A percentile compares a stretch with the other conserved stretches of the same genome.
Conservation (phyloP, 2,329 filamentous ascomycete genomes). For the Colletotrichum orbiculare region DNA sequence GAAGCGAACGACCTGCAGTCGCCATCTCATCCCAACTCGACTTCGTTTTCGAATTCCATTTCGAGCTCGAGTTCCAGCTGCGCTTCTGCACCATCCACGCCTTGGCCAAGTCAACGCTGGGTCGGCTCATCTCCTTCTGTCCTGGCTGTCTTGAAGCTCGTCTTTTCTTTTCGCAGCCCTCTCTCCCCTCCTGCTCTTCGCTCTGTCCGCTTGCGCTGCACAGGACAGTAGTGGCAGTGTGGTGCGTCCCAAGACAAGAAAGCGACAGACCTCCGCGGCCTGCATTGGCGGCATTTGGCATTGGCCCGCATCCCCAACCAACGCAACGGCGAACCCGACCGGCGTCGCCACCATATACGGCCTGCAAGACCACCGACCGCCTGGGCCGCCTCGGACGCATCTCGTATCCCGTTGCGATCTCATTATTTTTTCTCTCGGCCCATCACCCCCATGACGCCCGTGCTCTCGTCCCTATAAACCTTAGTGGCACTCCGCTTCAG, state of each 20-base stretch:
- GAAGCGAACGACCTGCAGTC: constrained; percentile 14
- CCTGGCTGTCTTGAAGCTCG: constrained; percentile 17
- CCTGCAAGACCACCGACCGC: constrained; percentile 21
- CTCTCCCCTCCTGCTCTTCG: neutral
- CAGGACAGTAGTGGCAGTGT: neutral
- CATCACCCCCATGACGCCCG: constrained; percentile 34
- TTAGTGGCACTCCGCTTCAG: constrained; percentile 31
- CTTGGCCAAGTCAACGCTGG: neutral
- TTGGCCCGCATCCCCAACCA: constrained; percentile 18
- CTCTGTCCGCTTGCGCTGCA: constrained; percentile 1
- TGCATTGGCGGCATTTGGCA: constrained; percentile 10
- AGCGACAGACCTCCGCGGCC: constrained; percentile 17
- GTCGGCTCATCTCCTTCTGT: constrained; percentile 12
- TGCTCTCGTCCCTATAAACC: constrained; percentile 34
- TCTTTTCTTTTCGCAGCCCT: constrained; percentile 12
- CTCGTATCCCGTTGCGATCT: constrained; percentile 27
- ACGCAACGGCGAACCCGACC: constrained; percentile 34
- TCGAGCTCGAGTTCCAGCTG: neutral
- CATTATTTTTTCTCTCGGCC: constrained; percentile 2
- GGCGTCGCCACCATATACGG: constrained; percentile 22
- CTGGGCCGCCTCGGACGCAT: constrained; percentile 25
- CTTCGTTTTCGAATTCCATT: constrained; percentile 10
- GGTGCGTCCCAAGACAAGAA: neutral
- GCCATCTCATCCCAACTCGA: constrained; percentile 5
- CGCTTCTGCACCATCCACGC: neutral